phyloP scores from a whole-genome alignment of 352 stramenopile genomes.

The Halophytophthora polymorphica region DNA sequence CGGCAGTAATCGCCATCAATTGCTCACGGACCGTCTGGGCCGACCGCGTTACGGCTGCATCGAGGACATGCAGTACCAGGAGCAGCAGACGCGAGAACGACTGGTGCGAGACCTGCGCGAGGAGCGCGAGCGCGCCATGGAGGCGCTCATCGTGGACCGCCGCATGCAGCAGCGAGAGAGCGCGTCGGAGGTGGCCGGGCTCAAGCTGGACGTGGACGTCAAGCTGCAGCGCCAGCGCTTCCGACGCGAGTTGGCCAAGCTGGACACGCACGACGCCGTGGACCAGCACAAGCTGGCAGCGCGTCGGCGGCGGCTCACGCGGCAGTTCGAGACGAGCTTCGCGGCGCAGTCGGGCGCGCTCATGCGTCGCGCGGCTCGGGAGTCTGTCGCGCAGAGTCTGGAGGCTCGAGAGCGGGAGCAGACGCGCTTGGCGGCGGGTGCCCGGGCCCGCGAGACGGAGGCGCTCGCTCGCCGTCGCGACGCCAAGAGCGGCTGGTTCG shows the following conservation, averaged over 20 bases:
- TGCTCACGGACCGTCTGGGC: slow-evolving; percentile 49
- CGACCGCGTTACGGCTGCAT: slow-evolving; percentile 27
- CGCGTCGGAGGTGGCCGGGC: slow-evolving; percentile 46
- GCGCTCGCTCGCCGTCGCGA: slow-evolving; percentile 39
- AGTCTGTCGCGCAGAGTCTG: slow-evolving; percentile 30
- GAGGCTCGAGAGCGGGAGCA: slow-evolving; percentile 33
- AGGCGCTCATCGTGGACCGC: slow-evolving; percentile 66
- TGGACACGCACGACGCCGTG: slow-evolving; percentile 36
- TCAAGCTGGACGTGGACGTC: slow-evolving; percentile 65
- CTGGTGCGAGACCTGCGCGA: slow-evolving; percentile 58
- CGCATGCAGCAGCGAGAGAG: slow-evolving; percentile 63
- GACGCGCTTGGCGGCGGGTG: slow-evolving; percentile 16
- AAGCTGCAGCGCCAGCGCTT: slow-evolving; percentile 68
- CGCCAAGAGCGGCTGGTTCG: slow-evolving; percentile 69
- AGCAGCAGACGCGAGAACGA: slow-evolving; percentile 42
- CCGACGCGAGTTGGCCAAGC: slow-evolving; percentile 44
- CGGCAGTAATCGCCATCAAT: slow-evolving; percentile 50
- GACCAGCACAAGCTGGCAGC: slow-evolving; percentile 48
- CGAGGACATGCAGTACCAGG: slow-evolving; percentile 32
- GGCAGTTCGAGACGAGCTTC: slow-evolving; percentile 51
- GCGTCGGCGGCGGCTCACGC: slow-evolving; percentile 40
- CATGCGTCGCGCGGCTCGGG: slow-evolving; percentile 58
- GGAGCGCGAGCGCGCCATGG: slow-evolving; percentile 58
- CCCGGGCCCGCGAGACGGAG: slow-evolving; percentile 36
- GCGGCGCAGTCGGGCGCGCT: slow-evolving; percentile 55